Conservation (phyloP, 1,284 basidiomycete species). For the Peniophora sp. region DNA sequence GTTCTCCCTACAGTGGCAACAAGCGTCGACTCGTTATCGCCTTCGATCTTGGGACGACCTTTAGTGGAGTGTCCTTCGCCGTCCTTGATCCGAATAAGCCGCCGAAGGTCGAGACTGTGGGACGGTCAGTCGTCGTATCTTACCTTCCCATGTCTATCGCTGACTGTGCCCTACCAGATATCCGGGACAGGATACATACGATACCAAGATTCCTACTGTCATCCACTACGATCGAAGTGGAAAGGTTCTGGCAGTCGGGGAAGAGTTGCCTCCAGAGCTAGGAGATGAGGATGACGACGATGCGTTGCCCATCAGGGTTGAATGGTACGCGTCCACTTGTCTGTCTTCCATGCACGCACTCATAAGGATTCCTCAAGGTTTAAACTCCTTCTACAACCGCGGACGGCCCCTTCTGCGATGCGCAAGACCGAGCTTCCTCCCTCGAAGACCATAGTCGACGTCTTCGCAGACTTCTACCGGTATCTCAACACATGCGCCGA, state of each 20-base stretch:
- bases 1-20: not conserved
- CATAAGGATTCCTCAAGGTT: slow-evolving; percentile 6
- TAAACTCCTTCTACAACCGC: slow-evolving; percentile 12
- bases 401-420: not conserved
- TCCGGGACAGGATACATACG: not conserved
- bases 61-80: not conserved
- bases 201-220: not conserved
- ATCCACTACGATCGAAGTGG: not conserved
- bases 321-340: not conserved
- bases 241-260: not conserved
- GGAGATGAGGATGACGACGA: not conserved
- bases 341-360: not conserved
- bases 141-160: not conserved
- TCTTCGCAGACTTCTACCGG: slow-evolving; percentile 8
- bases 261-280: not conserved
- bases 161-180: not conserved
- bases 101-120: not conserved
- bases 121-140: not conserved
- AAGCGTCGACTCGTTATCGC: not conserved
- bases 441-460: slow-evolving; percentile 4
- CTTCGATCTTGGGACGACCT: not conserved
- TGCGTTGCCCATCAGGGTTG: slow-evolving; percentile 14
- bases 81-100: not conserved
- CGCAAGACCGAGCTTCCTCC: not conserved
- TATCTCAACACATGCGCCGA: slow-evolving; percentile 4